Conservation (phyloP, 495 filamentous ascomycete genomes). For the Aspergillus indologenus region DNA sequence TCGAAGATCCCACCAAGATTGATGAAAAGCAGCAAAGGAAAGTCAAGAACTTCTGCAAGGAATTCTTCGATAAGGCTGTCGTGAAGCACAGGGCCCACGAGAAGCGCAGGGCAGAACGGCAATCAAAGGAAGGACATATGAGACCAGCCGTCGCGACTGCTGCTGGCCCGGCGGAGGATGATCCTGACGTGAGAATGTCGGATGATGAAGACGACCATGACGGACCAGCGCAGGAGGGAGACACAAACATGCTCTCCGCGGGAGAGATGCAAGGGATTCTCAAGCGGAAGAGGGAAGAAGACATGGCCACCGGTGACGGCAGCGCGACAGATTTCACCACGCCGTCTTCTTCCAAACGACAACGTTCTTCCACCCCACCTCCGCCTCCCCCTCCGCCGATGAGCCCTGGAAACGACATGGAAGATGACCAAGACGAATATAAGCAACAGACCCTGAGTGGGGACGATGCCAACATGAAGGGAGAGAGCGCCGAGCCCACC, state of each 20-base stretch:
- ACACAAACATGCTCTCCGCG: background rate
- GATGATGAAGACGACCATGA: slow-evolving; percentile 51
- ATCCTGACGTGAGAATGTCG: slow-evolving; percentile 49
- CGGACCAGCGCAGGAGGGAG: slow-evolving; percentile 9
- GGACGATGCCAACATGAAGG: slow-evolving; percentile 24
- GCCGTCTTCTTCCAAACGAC: slow-evolving; percentile 34
- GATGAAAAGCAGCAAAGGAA: slow-evolving; percentile 74
- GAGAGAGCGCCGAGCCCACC: slow-evolving; percentile 20
- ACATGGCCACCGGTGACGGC: slow-evolving; percentile 28
- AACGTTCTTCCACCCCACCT: slow-evolving; percentile 40
- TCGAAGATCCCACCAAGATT: slow-evolving; percentile 78
- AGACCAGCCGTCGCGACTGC: slow-evolving; percentile 25
- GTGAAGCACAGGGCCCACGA: slow-evolving; percentile 69
- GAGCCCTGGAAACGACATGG: slow-evolving; percentile 15
- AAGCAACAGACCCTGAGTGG: slow-evolving; percentile 16
- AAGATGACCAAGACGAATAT: slow-evolving; percentile 8
- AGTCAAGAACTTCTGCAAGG: slow-evolving; percentile 74
- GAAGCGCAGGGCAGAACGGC: slow-evolving; percentile 56
- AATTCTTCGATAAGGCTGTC: slow-evolving; percentile 82
- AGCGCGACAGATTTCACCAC: slow-evolving; percentile 20
- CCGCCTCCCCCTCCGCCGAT: slow-evolving; percentile 28
- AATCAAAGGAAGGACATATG: slow-evolving; percentile 27
- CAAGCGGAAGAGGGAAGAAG: slow-evolving; percentile 63
- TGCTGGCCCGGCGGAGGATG: slow-evolving; percentile 30
- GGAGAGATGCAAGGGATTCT: slow-evolving; percentile 36